Percentiles rank a stretch among this genome's conserved stretches.
Evolutionary conservation across 78 protist genomes (phyloP).

Genomic region (Dictyostelium purpureum): DNA sequence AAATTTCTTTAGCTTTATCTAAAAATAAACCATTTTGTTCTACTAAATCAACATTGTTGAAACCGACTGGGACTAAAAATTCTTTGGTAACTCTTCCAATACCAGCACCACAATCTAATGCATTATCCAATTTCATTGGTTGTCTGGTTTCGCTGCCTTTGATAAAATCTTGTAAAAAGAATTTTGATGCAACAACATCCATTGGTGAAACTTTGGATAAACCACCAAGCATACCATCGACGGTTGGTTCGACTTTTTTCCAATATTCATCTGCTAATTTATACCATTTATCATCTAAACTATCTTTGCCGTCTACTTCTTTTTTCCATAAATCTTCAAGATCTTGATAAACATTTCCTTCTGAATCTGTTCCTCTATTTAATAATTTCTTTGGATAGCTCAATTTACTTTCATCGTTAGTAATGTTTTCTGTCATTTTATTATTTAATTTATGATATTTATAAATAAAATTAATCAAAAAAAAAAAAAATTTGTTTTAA

Average conservation of each 20-base stretch:
- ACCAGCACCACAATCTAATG: slow-evolving; percentile 94
- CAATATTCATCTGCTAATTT: slow-evolving; percentile 76
- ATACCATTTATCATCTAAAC: slow-evolving; percentile 52
- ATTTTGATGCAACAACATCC: slow-evolving; percentile 31
- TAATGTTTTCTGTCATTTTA: neutral
- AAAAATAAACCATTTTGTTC: slow-evolving; percentile 79
- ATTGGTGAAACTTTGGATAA: slow-evolving; percentile 37
- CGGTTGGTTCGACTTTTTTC: slow-evolving; percentile 77
- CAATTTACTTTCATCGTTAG: neutral
- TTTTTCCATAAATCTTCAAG: slow-evolving; percentile 56
- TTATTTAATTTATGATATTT: neutral
- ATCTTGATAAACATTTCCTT: slow-evolving; percentile 17
- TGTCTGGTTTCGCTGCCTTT: neutral
- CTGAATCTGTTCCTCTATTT: neutral
- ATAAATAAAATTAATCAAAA: neutral
- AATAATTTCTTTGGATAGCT: slow-evolving; percentile 56
- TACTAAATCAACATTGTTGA: slow-evolving; percentile 86
- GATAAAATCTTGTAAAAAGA: slow-evolving; percentile 29
- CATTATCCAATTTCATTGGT: neutral
- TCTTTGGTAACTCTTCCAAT: slow-evolving; percentile 88
- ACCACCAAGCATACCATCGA: slow-evolving; percentile 89
- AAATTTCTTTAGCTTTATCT: slow-evolving; percentile 72
- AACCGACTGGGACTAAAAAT: slow-evolving; percentile 71
- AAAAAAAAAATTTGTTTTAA: neutral
- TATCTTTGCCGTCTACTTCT: neutral